Conservation (phyloP, 2,329 filamentous ascomycete species). For the Stagonosporopsis rhizophila region DNA sequence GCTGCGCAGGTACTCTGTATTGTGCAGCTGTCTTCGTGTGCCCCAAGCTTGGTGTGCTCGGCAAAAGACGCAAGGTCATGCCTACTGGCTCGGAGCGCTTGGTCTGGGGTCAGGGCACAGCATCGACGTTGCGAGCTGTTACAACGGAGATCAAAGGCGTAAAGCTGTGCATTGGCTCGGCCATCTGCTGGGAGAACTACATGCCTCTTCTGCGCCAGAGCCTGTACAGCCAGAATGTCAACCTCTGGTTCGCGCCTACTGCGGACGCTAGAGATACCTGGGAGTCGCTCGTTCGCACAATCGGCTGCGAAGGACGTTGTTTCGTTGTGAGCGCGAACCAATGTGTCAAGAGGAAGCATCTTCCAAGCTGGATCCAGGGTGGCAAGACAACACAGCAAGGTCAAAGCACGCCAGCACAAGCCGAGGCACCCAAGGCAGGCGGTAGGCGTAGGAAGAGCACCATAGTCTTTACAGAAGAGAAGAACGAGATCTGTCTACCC, state of each 20-base stretch:
- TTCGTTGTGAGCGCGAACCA: constrained; percentile 90
- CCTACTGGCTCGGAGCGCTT: constrained; percentile 85
- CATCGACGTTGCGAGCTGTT: constrained; percentile 79
- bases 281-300: constrained; percentile 80
- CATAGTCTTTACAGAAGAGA: constrained; percentile 49
- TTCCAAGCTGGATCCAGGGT: constrained; percentile 64
- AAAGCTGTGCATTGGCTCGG: constrained; percentile 79
- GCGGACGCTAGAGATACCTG: constrained; percentile 85
- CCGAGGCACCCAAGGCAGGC: constrained; percentile 3
- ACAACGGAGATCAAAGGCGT: constrained; percentile 80
- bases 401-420: background rate
- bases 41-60: constrained; percentile 73
- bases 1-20: constrained; percentile 81
- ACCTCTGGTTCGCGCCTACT: constrained; percentile 88
- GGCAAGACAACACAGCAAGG: constrained; percentile 11
- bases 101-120: constrained; percentile 86
- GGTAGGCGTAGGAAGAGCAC: constrained; percentile 49
- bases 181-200: constrained; percentile 97
- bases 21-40: constrained; percentile 85
- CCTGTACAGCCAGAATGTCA: constrained; percentile 89
- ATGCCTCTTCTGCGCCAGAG: constrained; percentile 88
- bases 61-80: constrained; percentile 92
- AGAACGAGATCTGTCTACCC: constrained; percentile 57
- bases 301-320: constrained; percentile 81
- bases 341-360: constrained; percentile 68